phyloP scores from a whole-genome alignment of 1,139 yeast species.

The Suhomyces choctaworum region DNA sequence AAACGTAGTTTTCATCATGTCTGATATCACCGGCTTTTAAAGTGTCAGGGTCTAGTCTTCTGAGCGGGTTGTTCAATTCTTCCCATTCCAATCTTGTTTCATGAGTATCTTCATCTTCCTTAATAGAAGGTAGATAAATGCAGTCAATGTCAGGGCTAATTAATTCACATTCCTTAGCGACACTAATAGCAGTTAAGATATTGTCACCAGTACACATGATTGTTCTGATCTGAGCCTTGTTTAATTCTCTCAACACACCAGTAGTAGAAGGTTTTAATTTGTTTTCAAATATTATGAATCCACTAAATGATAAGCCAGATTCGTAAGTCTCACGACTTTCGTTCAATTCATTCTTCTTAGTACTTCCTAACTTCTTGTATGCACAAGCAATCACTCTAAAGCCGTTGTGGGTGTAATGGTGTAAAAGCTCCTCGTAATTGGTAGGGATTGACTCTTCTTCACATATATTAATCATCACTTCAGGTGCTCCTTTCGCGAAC shows the following conservation, averaged over 20 bases:
- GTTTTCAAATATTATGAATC: constrained; percentile 91
- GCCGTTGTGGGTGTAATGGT: constrained; percentile 88
- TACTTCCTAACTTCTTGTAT: constrained; percentile 47
- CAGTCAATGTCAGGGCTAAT: constrained; percentile 43
- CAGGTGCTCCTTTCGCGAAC: constrained; percentile 96
- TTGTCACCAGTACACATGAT: constrained; percentile 99
- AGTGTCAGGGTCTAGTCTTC: constrained; percentile 60
- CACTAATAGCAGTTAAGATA: constrained; percentile 90
- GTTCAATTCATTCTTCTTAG: constrained; percentile 20
- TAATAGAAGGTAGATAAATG: constrained; percentile 72
- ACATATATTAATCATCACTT: constrained; percentile 84
- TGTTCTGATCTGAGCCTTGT: constrained; percentile 72
- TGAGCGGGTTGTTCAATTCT: constrained; percentile 57
- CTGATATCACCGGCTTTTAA: constrained; percentile 49
- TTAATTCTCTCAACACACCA: constrained; percentile 57
- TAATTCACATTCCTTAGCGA: constrained; percentile 80
- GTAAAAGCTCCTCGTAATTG: constrained; percentile 71
- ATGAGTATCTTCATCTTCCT: constrained; percentile 26
- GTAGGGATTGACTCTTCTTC: constrained; percentile 66
- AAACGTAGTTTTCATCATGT: constrained; percentile 45
- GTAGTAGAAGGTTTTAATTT: constrained; percentile 73
- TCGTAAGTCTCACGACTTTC: constrained; percentile 63
- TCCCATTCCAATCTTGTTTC: constrained; percentile 56
- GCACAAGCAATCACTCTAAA: constrained; percentile 96
- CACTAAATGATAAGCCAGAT: constrained; percentile 66